These are phyloP conservation scores for Coniochaeta sp. DNA, from an alignment of 2,329 filamentous ascomycete species.

Conservation along the genomic window DNA sequence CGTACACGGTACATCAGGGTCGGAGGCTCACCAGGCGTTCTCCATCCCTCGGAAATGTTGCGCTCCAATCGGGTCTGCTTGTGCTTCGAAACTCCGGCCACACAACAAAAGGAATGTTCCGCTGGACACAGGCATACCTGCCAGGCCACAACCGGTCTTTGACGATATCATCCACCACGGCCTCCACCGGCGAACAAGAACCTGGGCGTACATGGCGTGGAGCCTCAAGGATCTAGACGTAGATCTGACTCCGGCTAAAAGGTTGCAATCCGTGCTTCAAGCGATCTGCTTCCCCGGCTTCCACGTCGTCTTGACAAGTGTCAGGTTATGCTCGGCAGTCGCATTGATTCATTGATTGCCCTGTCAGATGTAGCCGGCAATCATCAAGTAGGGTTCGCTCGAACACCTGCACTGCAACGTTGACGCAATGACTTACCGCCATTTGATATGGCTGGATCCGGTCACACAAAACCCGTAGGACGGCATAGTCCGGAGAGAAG, in stretches of 20 bases:
- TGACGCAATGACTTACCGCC: neutral
- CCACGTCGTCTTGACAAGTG: neutral
- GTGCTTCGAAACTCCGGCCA: no score
- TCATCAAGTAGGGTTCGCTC: neutral
- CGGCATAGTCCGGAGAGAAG: neutral
- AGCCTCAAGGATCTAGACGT: neutral
- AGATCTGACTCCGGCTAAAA: neutral
- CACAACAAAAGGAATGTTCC: no score
- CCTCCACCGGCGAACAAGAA: neutral
- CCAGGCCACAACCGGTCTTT: neutral
- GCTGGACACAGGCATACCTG: no score
- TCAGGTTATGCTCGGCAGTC: neutral
- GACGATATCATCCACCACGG: neutral
- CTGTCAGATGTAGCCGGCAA: neutral
- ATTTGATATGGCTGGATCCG: neutral
- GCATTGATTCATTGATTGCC: neutral
- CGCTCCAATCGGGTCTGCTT: no score
- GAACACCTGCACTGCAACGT: neutral
- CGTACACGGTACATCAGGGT: no score
- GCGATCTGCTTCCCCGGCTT: neutral
- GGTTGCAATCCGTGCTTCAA: neutral
- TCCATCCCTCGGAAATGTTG: no score
- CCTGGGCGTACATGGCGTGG: no score
- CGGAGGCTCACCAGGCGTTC: no score
- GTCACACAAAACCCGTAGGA: neutral